phyloP scores from a whole-genome alignment of 768 basidiomycete genomes.

The Termitomyces sp. region DNA sequence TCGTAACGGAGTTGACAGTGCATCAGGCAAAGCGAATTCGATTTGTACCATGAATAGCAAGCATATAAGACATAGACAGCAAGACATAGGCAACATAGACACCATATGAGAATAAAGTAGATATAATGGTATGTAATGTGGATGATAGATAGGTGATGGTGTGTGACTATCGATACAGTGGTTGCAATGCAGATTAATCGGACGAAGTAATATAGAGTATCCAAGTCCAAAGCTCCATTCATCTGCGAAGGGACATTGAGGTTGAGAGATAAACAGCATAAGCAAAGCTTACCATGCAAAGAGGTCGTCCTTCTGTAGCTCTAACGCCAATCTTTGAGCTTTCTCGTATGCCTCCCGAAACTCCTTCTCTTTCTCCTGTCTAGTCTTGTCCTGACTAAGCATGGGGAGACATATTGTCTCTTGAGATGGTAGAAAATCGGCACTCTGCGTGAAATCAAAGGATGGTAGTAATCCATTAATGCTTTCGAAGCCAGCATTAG shows the following conservation, averaged over 20 bases:
- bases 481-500: neutral
- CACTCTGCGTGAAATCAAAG: neutral
- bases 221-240: neutral
- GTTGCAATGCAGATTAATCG: neutral
- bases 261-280: neutral
- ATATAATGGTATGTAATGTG: neutral
- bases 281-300: conserved; percentile 9
- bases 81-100: neutral
- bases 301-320: conserved; percentile 15
- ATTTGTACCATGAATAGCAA: neutral
- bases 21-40: neutral
- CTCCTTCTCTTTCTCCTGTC: conserved; percentile 27
- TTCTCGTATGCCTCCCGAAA: conserved; percentile 30
- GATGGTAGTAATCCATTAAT: neutral
- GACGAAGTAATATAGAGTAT: neutral
- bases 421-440: neutral
- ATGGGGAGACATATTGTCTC: neutral
- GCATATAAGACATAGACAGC: neutral
- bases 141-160: neutral
- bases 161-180: conserved; percentile 12
- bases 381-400: conserved; percentile 7
- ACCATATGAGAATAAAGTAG: conserved; percentile 3
- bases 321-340: conserved; percentile 28
- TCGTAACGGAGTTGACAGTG: too few relatives aligned
- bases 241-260: neutral